Evolutionary conservation across 1,284 basidiomycete genomes (phyloP), one percentile per base, ranked within the genome.

Genomic region (Hypsizygus ulmarius): DNA sequence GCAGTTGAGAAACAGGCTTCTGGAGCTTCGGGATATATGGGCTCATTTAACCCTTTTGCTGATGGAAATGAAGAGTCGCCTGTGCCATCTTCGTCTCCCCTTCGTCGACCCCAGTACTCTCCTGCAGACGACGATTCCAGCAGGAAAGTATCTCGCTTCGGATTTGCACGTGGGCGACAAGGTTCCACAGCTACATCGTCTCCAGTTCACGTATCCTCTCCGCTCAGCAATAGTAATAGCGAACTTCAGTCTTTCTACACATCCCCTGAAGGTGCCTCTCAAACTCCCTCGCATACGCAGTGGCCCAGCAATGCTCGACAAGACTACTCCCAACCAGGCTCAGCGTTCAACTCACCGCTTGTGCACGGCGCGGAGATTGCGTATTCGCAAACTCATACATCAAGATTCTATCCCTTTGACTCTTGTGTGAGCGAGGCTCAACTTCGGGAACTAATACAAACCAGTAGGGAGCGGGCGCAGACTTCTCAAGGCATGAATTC

Each of bases 1-100:
- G 61, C 69, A 2, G 53, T 72, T 6, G 79, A 82, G 46, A 74
- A 68, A 38, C 77, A 75, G 44, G 64, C 73, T 1, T 69, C 70
- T 7, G 68, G 68, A 42, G 69, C 69, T 19, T 73, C 79, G 5
- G 73, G 72, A 53, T 90, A 90, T 58, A 71, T 79, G 5, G 87
- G 87, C 0, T 81, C 84, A 1, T 89, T 91, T 64, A 84, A 91
- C 65, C 88, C 88, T 0, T 91, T 91, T 57, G 79, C 79, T 12
- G 82, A 87, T 46, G 63, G 71, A 5, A 64, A 55, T n/a, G 74
- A 77, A 11, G 80, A 84, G 18, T 59, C 47, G 47, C 27, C 53
- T 47, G 39, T 47, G 47, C 57, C 61, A 19, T 59, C 66, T 12
- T 46, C 60, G 12, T 61, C 63, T 15, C 70, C 64, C 44, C 64